A percentile compares a stretch with the other conserved stretches of the same genome.
These are phyloP conservation scores for Mycena sp. DNA, from an alignment of 1,284 basidiomycete species.

Conservation along the genomic window DNA sequence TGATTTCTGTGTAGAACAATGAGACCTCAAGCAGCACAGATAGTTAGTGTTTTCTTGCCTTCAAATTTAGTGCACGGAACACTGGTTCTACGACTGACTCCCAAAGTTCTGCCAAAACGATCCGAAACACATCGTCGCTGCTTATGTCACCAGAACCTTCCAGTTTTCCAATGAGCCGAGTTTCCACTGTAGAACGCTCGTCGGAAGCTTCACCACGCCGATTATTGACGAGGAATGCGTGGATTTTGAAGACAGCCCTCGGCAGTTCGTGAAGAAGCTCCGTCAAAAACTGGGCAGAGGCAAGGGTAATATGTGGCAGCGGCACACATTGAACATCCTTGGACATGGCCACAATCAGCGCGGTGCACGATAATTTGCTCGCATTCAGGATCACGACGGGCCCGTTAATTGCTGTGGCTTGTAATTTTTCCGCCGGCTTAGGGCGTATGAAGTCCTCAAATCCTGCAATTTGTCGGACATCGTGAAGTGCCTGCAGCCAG, in stretches of 20 bases:
- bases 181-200: neutral
- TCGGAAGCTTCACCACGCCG: no score
- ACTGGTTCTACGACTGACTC: constrained; percentile 13
- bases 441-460: neutral
- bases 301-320: no score
- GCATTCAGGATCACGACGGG: neutral
- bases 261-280: no score
- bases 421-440: neutral
- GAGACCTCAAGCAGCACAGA: constrained; percentile 16
- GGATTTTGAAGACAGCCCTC: no score
- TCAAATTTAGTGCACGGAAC: neutral
- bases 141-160: constrained; percentile 5
- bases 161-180: neutral
- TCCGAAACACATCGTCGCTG: constrained; percentile 7
- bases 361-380: no score
- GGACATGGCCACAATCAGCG: no score
- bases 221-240: no score
- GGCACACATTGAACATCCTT: no score
- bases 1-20: constrained; percentile 3
- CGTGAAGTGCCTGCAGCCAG: no score
- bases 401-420: neutral
- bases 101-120: constrained; percentile 15
- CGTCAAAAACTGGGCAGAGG: no score
- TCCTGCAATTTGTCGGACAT: neutral
- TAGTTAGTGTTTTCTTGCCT: no score